phyloP scores from a whole-genome alignment of 1,284 basidiomycete genomes.

The Cystobasidiaceae sp. region DNA sequence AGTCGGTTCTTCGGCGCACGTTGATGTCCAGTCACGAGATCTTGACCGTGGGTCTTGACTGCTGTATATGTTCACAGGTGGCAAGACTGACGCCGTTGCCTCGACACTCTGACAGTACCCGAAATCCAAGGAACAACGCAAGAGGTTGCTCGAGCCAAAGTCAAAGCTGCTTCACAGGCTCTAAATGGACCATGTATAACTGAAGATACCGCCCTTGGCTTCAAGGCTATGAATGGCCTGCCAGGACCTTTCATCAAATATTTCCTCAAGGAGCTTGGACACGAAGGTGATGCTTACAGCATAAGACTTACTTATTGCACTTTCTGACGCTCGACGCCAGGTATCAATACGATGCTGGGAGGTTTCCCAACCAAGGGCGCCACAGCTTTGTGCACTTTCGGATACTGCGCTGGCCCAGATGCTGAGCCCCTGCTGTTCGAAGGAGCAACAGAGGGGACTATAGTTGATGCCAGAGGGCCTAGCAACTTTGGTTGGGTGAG shows the following conservation, averaged over 20 bases:
- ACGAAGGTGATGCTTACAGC: slow-evolving; percentile 55
- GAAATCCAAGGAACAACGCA: slow-evolving; percentile 90
- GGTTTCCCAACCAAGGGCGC: slow-evolving; percentile 79
- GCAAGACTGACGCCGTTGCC: no score
- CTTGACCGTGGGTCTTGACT: slow-evolving; percentile 61
- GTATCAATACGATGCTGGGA: slow-evolving; percentile 76
- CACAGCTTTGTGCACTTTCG: slow-evolving; percentile 90
- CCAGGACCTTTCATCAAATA: slow-evolving; percentile 97
- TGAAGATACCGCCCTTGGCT: slow-evolving; percentile 92
- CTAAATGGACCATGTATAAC: slow-evolving; percentile 83
- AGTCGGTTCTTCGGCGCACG: slow-evolving; percentile 51
- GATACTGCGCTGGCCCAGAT: slow-evolving; percentile 77
- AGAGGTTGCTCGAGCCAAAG: slow-evolving; percentile 86
- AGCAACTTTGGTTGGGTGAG: slow-evolving; percentile 39
- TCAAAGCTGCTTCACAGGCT: slow-evolving; percentile 71
- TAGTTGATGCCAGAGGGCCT: slow-evolving; percentile 78
- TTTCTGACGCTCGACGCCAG: no score
- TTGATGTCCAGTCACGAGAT: slow-evolving; percentile 63
- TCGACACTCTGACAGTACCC: slow-evolving; percentile 62
- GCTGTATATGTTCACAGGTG: no score
- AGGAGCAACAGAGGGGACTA: slow-evolving; percentile 77
- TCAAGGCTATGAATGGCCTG: slow-evolving; percentile 78
- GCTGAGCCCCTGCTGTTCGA: slow-evolving; percentile 80
- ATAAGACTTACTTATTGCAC: no score
- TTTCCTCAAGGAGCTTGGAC: slow-evolving; percentile 73